Evolutionary conservation across 1,284 basidiomycete species (phyloP), one percentile per base, ranked within the genome.

Genomic region (Mycena citricolor): DNA sequence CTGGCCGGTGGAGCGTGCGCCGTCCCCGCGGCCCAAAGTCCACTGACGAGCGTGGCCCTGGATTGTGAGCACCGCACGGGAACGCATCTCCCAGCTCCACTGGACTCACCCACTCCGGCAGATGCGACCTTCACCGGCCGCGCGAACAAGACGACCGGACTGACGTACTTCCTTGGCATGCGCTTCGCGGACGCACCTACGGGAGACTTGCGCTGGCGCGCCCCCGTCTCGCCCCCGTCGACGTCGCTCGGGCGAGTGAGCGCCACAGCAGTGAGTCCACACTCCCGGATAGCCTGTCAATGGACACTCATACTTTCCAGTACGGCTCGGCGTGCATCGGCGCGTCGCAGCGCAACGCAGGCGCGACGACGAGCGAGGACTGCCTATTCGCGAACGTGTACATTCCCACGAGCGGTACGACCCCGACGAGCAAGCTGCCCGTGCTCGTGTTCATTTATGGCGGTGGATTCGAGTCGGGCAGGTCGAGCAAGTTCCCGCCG

Each of bases 361-460:
- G 47, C 2, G 16, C 57, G 16, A 60, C 60, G 22, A 64, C 61
- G 17, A 63, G 65, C 8, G 69, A 71, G 49, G 68, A 71, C 44
- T 71, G 69, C 45, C 53, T 71, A 3, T 70, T 68, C 38, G 65
- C 62, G 33, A 71, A 71, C 45, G 69, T 69, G n/a, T 47, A 43
- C 21, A 25, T 49, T 24, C 51, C 51, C 12, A 44, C 41, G 8
- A 14, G 31, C 11, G 65, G 65, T 47, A 47, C 51, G 5, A 33
- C 26, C 4, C 39, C 33, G 11, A 35, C n/a, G 4, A 46, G 43
- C 13, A 43, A 44, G 21, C 46, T 52, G n/a, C 51, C 51, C 1
- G 51, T 52, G 8, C 17, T 52, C 20, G 46, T 52, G 17, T 52
- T 32, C 23, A 44, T 52, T 22, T 44, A 52, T 23, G 69, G 69